Base-by-base conservation (phyloP, 2,329 filamentous ascomycete genomes). In the Fusarium subglutinans region DNA sequence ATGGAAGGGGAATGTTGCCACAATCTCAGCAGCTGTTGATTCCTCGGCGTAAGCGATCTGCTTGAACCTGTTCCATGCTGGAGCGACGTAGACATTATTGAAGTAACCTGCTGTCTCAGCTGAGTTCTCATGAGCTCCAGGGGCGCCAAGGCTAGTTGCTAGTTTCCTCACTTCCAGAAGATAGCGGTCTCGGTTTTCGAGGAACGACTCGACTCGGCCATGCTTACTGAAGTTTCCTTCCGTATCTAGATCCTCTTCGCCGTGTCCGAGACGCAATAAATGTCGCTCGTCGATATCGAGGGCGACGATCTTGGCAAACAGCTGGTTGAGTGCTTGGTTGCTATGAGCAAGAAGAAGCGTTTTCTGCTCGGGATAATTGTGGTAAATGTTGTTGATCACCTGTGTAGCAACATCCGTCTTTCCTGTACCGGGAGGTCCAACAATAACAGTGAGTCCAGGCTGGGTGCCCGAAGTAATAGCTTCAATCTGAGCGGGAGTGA, bases 351-450 rank as follows among this genome's bases (percentile, higher is more conserved):
- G 91, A 45, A 99, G 90, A 24, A 99, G 86, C 2, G 96, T 99
- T 77, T 94, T 93, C 82, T 99, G 95, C 73, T 92, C 88, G 13
- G 96, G 95, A 81, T 98, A 99, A 83, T 98, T 98, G 86, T 98
- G 96, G 80, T 99, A 99, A 77, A 99, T 93, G 82, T 98, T 98
- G 85, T 94, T 98, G 84, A 99, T 99, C 81, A 98, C 97, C 82
- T 99, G 96, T 9, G 96, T 98, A 54, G 95, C 95, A 60, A 99
- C 96, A 83, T 99, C 96, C n/a, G 96, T 99, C 86, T 99, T 99
- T 72, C 97, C 96, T 12, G 96, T 99, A 62, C 96, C 96, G 13
- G 96, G 96, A 61, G 96, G 96, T 2, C 96, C 96, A 71, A 99
- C 94, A 76, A 99, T 93, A 54, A 99, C 90, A 3, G 96, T 98